These are phyloP conservation scores for Psilocybe tampanensis DNA, from an alignment of 768 basidiomycete species.

Conservation along the genomic window DNA sequence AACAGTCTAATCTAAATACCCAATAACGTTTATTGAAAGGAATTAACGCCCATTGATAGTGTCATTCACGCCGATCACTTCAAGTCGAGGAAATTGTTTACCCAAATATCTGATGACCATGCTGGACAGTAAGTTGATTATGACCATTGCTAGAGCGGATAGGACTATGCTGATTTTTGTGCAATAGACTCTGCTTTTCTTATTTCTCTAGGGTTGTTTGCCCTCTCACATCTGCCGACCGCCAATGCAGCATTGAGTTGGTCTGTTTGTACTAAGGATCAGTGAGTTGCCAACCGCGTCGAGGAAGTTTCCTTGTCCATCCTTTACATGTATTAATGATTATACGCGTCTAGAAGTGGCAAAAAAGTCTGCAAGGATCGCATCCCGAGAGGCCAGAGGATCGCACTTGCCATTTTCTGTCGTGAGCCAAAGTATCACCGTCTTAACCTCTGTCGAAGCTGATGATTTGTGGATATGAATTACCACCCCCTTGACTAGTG, in stretches of 20 bases:
- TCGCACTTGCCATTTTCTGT: slow-evolving; percentile 23
- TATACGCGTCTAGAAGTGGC: slow-evolving; percentile 13
- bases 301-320: neutral
- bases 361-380: slow-evolving; percentile 18
- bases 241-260: slow-evolving; percentile 26
- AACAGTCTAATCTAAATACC: slow-evolving; percentile 1
- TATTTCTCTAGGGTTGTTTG: slow-evolving; percentile 19
- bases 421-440: slow-evolving; percentile 13
- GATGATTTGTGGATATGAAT: neutral
- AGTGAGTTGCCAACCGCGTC: slow-evolving; percentile 18
- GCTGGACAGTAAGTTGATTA: slow-evolving; percentile 14
- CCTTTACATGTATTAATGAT: neutral
- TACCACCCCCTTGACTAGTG: slow-evolving; percentile 8
- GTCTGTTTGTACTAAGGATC: slow-evolving; percentile 24
- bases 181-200: slow-evolving; percentile 18
- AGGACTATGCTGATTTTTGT: neutral
- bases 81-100: neutral
- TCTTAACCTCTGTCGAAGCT: neutral
- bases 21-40: slow-evolving; percentile 14
- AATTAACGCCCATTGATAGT: neutral
- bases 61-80: too few species aligned
- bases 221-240: slow-evolving; percentile 22
- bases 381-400: slow-evolving; percentile 20
- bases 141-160: neutral
- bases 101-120: slow-evolving; percentile 8